A percentile compares a stretch with the other conserved stretches of the same genome.
These are phyloP conservation scores for Rugosomyces carneus DNA, from an alignment of 1,284 basidiomycete genomes.

Conservation along the genomic window DNA sequence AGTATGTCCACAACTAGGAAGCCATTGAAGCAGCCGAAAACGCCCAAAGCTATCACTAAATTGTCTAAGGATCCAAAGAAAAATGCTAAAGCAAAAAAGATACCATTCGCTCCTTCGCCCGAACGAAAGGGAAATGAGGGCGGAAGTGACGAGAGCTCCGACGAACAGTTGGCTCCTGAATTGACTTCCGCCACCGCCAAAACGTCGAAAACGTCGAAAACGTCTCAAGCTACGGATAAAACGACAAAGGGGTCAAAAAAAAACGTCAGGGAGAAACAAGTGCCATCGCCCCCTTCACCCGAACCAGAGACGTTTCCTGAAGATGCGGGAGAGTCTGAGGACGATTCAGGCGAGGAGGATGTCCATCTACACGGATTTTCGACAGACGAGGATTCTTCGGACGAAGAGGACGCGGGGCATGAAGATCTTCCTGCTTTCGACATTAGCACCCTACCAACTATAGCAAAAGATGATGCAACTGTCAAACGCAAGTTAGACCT, in stretches of 20 bases:
- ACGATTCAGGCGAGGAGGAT: slow-evolving; percentile 26
- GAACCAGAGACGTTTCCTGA: slow-evolving; percentile 4
- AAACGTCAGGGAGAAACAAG: slow-evolving; percentile 13
- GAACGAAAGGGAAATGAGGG: neutral
- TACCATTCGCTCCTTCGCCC: neutral
- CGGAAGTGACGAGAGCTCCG: neutral
- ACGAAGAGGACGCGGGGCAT: slow-evolving; percentile 65
- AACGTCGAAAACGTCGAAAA: slow-evolving; percentile 7
- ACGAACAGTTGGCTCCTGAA: neutral
- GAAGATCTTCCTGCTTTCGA: slow-evolving; percentile 54
- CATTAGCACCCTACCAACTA: slow-evolving; percentile 66
- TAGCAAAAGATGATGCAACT: slow-evolving; percentile 79
- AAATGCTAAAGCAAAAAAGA: neutral
- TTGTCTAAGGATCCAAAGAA: neutral
- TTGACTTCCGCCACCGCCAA: slow-evolving; percentile 10
- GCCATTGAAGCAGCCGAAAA: neutral
- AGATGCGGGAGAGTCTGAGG: slow-evolving; percentile 16
- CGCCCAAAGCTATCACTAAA: neutral
- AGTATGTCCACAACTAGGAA: neutral
- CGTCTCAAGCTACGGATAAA: slow-evolving; percentile 10
- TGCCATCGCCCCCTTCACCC: slow-evolving; percentile 7
- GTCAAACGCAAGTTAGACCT: slow-evolving; percentile 80
- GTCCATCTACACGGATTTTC: slow-evolving; percentile 67
- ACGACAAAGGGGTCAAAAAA: slow-evolving; percentile 20
- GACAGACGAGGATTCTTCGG: slow-evolving; percentile 77